Conservation (phyloP, 257 asterid genomes). For the Penstemon barbatus region DNA sequence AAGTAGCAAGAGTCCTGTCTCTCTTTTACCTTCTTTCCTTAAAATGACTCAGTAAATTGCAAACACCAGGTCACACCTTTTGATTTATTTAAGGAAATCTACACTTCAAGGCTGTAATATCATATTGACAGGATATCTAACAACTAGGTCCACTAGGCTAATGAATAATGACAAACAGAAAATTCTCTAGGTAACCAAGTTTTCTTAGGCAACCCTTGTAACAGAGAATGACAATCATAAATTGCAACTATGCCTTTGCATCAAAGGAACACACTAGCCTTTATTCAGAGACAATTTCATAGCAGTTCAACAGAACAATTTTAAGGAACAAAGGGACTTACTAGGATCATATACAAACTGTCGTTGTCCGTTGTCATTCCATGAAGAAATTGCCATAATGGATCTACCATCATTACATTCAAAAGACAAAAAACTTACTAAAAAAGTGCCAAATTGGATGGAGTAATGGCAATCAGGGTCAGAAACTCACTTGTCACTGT, state of each 20-base stretch:
- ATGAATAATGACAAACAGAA: background rate
- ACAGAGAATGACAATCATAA: conserved; percentile 13
- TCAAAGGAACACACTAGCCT: conserved; percentile 9
- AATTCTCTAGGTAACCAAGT: conserved; percentile 2
- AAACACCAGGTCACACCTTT: background rate
- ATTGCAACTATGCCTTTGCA: conserved; percentile 4
- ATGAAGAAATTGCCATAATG: conserved; percentile 93
- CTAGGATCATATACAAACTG: conserved; percentile 96
- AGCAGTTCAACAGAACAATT: conserved; percentile 16
- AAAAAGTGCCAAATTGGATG: background rate
- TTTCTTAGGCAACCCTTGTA: conserved; percentile 15
- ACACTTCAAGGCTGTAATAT: conserved; percentile 12
- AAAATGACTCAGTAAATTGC: conserved; percentile 2
- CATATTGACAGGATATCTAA: background rate
- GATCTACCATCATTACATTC: conserved; percentile 51
- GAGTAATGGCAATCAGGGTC: no score
- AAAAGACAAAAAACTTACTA: conserved; percentile 28
- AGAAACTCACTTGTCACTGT: conserved; percentile 79
- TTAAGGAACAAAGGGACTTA: conserved; percentile 42
- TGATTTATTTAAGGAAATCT: conserved; percentile 5
- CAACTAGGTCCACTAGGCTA: background rate
- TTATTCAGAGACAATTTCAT: background rate
- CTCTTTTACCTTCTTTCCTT: background rate
- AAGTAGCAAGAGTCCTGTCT: background rate
- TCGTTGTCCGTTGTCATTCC: conserved; percentile 99